Evolutionary conservation across 2,329 filamentous ascomycete genomes (phyloP).

Genomic region (Monosporascus sp.): DNA sequence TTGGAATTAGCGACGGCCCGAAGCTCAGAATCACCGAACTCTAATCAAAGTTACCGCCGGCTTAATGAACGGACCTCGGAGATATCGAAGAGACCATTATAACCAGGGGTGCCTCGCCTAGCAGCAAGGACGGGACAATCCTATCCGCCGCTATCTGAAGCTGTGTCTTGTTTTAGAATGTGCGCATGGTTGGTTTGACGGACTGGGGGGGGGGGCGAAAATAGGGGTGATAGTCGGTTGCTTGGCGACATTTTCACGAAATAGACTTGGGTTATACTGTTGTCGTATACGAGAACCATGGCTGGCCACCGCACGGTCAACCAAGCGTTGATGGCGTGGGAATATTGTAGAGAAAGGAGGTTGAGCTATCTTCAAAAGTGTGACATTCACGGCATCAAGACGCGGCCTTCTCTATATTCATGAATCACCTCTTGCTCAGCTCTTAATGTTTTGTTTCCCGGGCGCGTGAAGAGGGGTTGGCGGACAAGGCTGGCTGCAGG

Average conservation of each 20-base stretch:
- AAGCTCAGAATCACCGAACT: neutral
- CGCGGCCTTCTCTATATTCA: neutral
- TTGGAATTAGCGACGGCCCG: neutral
- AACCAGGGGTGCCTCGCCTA: neutral
- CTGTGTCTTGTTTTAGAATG: neutral
- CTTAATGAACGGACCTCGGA: neutral
- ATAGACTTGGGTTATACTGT: constrained; percentile 11
- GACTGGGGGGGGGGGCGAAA: constrained; percentile 6
- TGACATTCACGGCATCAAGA: neutral
- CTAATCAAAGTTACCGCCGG: neutral
- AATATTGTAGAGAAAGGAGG: neutral
- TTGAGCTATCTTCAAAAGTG: neutral
- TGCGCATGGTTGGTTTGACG: constrained; percentile 5
- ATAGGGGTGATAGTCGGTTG: constrained; percentile 1
- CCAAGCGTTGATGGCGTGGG: neutral
- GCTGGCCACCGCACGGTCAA: neutral
- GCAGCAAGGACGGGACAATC: neutral
- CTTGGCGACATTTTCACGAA: constrained; percentile 5
- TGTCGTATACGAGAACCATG: neutral
- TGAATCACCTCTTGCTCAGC: neutral
- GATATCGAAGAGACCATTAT: neutral
- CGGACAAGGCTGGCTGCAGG: neutral
- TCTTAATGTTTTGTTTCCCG: neutral
- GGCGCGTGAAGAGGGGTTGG: neutral
- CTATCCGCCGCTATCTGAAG: neutral